Evolutionary conservation across 2,329 filamentous ascomycete species (phyloP), one percentile per base, ranked within the genome.

Genomic region (Madurella fahalii): DNA sequence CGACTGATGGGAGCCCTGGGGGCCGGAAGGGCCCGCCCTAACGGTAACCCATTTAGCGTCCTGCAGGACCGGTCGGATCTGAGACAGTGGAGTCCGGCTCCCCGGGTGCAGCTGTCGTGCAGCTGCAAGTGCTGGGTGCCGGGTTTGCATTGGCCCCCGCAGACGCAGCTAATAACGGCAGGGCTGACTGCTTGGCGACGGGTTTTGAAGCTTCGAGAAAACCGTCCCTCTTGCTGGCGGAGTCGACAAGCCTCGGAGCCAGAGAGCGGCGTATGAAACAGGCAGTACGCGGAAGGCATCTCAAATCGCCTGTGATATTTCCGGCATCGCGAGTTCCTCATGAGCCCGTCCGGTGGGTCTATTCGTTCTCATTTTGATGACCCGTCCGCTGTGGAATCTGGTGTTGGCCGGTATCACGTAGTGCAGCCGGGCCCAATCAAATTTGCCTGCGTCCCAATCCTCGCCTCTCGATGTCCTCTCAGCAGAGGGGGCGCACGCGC

Each of bases 161-260:
- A 17, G 34, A 13, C 34, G 34, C 40, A 37, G 40, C 40, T 41
- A 30, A 42, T 20, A 20, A 30, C 40, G 31, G 34, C 39, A 40
- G 40, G 53, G 48, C 44, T 55, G 48, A 40, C 48, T 31, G 48
- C 40, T 49, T 47, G 44, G 20, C 44, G 31, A 16, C 44, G 5
- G 34, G n/a, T n/a, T n/a, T 37, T 15, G 34, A 11, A 37, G 34
- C 13, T 37, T 37, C 34, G 34, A 25, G 25, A 37, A 37, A 37
- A 37, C 34, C 11, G 13, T 46, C 34, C 34, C 34, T 37, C 13
- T 37, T 15, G 34, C 34, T 37, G 34, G 31, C 31, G 31, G 34
- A 11, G 34, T 25, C 25, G 4, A 25, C 25, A 25, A 25, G 25
- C 25, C 25, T 7, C 25, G 34, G 34, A 37, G 9, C 4, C 34